Evolutionary conservation across 2,329 filamentous ascomycete species (phyloP).

Genomic region (Penicillium fuscoglaucum): DNA sequence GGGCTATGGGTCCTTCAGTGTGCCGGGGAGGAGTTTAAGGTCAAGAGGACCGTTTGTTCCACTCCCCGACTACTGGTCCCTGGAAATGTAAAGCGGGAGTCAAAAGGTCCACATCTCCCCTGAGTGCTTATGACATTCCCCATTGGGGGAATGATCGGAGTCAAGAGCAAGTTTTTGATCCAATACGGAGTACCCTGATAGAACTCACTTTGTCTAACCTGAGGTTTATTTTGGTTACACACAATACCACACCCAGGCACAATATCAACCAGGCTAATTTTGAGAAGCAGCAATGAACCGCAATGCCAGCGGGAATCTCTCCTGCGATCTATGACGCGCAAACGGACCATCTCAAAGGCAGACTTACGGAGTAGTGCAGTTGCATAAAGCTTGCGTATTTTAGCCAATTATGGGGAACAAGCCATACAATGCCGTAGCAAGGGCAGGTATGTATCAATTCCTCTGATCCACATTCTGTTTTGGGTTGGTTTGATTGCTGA

Average conservation of each 20-base stretch:
- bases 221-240: constrained; percentile 13
- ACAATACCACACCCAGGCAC: not conserved
- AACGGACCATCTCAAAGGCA: not conserved
- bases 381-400: not conserved
- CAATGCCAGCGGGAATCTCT: not conserved
- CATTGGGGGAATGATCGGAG: constrained; percentile 3
- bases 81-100: not conserved
- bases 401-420: not conserved
- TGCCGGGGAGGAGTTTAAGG: constrained; percentile 1
- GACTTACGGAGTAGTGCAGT: not conserved
- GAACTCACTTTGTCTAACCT: not conserved
- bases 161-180: not conserved
- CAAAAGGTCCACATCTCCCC: constrained; percentile 7
- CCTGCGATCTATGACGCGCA: not conserved
- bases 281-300: not conserved
- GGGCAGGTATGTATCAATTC: not conserved
- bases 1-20: not conserved
- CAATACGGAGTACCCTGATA: not conserved
- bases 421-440: not conserved
- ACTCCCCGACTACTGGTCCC: constrained; percentile 1
- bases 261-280: constrained; percentile 2
- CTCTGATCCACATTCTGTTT: not conserved
- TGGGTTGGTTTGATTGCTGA: constrained; percentile 4
- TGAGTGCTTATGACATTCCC: constrained; percentile 1
- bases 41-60: constrained; percentile 2